These are phyloP conservation scores for Ogataea kodamae DNA, from an alignment of 805 yeast species.

Conservation along the genomic window DNA sequence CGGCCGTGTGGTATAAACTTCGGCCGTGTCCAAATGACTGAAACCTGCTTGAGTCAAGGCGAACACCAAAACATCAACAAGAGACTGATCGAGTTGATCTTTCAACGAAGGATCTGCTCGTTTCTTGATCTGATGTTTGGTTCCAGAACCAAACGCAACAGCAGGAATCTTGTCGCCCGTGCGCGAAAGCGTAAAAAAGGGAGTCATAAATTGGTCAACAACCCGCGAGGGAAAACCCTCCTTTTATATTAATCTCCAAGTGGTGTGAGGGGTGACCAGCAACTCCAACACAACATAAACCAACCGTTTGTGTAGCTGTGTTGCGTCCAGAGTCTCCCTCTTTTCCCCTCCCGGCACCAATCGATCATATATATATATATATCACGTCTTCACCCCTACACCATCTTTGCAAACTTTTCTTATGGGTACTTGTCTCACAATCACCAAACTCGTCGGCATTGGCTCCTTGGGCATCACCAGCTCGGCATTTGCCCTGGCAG, in stretches of 20 bases:
- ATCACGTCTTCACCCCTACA: conserved; percentile 3
- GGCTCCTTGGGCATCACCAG: conserved; percentile 66
- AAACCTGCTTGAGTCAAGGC: conserved; percentile 50
- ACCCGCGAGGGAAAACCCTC: no score
- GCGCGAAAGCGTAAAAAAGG: conserved; percentile 26
- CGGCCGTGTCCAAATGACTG: conserved; percentile 66
- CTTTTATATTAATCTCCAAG: no score
- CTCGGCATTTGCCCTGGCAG: conserved; percentile 39
- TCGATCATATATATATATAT: no score
- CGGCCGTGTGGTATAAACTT: conserved; percentile 56
- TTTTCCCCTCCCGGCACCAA: no score
- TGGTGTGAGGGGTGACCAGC: no score
- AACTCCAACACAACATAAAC: no score
- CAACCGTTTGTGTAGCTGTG: no score
- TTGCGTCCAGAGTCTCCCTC: no score
- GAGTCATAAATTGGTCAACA: conserved; percentile 13
- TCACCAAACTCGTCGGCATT: conserved; percentile 60
- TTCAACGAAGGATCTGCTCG: conserved; percentile 23
- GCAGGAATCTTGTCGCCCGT: conserved; percentile 37
- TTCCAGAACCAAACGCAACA: conserved; percentile 51
- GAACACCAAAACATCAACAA: conserved; percentile 42
- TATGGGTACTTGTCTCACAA: conserved; percentile 54
- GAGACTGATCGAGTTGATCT: conserved; percentile 32
- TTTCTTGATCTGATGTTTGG: conserved; percentile 47
- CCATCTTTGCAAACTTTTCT: conserved; percentile 1